Conservation (phyloP, 148 eudicot species). For the Pouteria glomerata region DNA sequence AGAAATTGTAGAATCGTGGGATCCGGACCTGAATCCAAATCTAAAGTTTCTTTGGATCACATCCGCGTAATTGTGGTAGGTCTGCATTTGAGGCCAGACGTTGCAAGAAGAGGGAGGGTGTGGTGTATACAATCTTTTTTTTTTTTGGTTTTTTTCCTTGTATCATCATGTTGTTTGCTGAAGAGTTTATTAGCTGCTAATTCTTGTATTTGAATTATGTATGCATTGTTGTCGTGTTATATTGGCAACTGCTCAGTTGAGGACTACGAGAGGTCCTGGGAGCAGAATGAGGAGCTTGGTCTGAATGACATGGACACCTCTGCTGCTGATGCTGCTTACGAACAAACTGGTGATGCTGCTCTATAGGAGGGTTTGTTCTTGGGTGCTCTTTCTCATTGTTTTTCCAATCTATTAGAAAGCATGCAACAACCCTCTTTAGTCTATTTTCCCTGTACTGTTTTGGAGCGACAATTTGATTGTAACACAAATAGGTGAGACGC, state of each 20-base stretch:
- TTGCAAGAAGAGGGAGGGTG: background rate
- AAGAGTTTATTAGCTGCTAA: background rate
- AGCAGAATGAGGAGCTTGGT: constrained; percentile 95
- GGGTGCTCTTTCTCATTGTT: background rate
- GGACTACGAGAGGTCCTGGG: constrained; percentile 91
- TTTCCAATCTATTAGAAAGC: background rate
- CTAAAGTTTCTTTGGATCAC: no score
- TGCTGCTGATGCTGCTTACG: constrained; percentile 77
- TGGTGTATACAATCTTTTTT: background rate
- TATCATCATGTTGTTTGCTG: background rate
- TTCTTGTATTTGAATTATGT: background rate
- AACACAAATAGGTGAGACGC: background rate
- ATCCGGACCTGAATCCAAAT: no score
- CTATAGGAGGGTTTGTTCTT: background rate
- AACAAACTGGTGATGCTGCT: constrained; percentile 7
- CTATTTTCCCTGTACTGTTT: background rate
- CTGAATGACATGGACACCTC: constrained; percentile 94
- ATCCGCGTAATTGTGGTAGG: no score
- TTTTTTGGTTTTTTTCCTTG: no score
- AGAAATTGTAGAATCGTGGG: no score
- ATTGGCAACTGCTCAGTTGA: constrained; percentile 42
- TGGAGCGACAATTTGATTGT: background rate
- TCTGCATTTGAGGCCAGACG: background rate
- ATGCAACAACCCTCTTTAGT: background rate
- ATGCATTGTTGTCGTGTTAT: background rate